Base-by-base conservation (phyloP, 768 basidiomycete genomes). In the Obba rivulosa region DNA sequence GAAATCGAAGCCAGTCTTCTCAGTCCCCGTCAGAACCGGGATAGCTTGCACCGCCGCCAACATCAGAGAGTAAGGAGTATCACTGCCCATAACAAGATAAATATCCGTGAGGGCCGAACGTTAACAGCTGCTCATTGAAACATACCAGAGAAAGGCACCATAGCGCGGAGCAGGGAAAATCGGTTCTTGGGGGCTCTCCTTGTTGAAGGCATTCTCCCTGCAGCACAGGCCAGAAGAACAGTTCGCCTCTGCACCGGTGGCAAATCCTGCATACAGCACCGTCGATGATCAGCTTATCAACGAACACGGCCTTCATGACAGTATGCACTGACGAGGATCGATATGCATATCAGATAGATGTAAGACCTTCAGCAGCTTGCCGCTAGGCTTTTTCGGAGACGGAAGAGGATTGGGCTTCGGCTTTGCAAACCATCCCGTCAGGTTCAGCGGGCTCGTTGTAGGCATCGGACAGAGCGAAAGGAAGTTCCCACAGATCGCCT, bases 311-410 rank as follows among this genome's bases (percentile, higher is more conserved):
- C n/a, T 18, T 11, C 34, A 31, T 21, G 13, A 21, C 41, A 14
- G 8, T 23, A 11, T 31, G 28, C 7, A 57, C 75, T 42, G 54
- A 83, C 85, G 75, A 35, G 86, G 81, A 62, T 89, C 87, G 43
- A 90, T 65, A 61, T 88, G 87, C 48, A 86, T 70, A 58, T 89
- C 87, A 0, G 85, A 86, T 16, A 90, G 48, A 60, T 89, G 87
- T 48, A 90, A 64, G 0, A 88, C 80, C 61, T 85, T 87, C 37
- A 87, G 66, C 34, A 79, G 72, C 57, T 85, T 65, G 13, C 85
- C 85, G 38, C 79, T 85, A 16, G 76, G 74, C 60, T 72, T 70
- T 61, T 74, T 83, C 0, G 72, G 71, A 9, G 69, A 51, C n/a
- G 83, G 84, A 13, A 82, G 72, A 4, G 81, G 80, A 23, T 75